Evolutionary conservation across 2,329 filamentous ascomycete genomes (phyloP).

Genomic region (Exophiala oligosperma): DNA sequence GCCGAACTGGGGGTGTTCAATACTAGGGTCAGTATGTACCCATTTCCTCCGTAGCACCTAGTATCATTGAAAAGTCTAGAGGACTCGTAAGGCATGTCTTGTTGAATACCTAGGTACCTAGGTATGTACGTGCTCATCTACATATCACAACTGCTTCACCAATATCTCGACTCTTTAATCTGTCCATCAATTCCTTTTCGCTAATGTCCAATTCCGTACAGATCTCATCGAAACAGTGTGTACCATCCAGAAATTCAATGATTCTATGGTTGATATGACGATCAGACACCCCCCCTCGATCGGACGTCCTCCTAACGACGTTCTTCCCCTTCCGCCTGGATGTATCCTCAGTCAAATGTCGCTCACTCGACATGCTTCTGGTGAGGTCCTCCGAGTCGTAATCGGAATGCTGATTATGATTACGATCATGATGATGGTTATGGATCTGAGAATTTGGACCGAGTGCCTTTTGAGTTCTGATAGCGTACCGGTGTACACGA

Average conservation of each 20-base stretch:
- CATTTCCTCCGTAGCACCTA: no score
- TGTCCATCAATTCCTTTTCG: constrained; percentile 45
- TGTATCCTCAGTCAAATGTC: constrained; percentile 16
- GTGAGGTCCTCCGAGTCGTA: constrained; percentile 3
- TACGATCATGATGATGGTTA: no score
- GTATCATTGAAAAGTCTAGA: no score
- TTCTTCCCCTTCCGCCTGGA: constrained; percentile 5
- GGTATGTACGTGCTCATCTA: constrained; percentile 31
- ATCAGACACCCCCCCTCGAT: not conserved
- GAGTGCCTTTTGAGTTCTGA: constrained; percentile 35
- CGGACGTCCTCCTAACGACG: not conserved
- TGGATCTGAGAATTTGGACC: not conserved
- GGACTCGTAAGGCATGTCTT: no score
- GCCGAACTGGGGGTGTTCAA: no score
- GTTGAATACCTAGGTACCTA: no score
- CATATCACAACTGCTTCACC: constrained; percentile 49
- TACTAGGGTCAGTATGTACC: no score
- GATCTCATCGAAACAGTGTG: constrained; percentile 52
- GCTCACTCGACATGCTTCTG: constrained; percentile 25
- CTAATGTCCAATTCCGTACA: constrained; percentile 51
- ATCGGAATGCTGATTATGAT: not conserved
- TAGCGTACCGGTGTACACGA: constrained; percentile 90
- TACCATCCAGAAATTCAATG: constrained; percentile 47
- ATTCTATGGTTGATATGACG: constrained; percentile 27
- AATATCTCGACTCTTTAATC: constrained; percentile 41